Evolutionary conservation across 2,329 filamentous ascomycete species (phyloP), one percentile per base, ranked within the genome.

Genomic region (Metarhizium robertsii): DNA sequence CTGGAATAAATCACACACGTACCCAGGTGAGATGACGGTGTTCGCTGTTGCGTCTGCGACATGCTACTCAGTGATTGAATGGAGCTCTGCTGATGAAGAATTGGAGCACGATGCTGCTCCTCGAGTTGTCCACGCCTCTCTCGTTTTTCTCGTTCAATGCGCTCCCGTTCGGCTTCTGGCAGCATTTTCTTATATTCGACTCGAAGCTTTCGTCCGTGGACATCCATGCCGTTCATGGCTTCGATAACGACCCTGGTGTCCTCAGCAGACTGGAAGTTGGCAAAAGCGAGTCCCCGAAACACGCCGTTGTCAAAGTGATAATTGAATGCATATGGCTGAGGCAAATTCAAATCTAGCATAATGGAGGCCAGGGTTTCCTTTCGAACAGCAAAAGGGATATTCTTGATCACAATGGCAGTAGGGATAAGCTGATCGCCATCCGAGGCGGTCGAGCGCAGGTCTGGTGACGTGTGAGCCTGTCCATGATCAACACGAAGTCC

Each of bases 161-260:
- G 84, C 72, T 99, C 94, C 53, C 94, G 84, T 72, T 97, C 94
- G 36, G 92, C 90, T 61, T 95, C 83, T 1, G 94, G 94, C 5
- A 99, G 81, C 94, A 99, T 97, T 76, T 97, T 97, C 79, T 99
- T 99, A 76, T 97, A 99, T 72, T 99, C 94, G 30, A 99, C 94
- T 51, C 94, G 83, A 62, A 99, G 76, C 74, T 97, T 97, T 58
- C 94, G 83, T 49, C 94, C 94, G 68, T 96, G 91, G 8, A 99
- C 83, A 66, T 97, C 94, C 71, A 96, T 88, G 64, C 95, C 91
- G 67, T 99, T 99, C 80, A 99, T 87, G 53, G 87, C 81, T 57
- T 96, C 88, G 59, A 99, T 99, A 52, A 97, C 94, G 52, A 87
- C 81, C 13, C 89, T 87, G 0, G 94, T 99, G 71, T 99, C 94